Percentiles rank a stretch among this genome's conserved stretches.
Conservation (phyloP, 2,329 filamentous ascomycete species). For the Beauveria medogensis region DNA sequence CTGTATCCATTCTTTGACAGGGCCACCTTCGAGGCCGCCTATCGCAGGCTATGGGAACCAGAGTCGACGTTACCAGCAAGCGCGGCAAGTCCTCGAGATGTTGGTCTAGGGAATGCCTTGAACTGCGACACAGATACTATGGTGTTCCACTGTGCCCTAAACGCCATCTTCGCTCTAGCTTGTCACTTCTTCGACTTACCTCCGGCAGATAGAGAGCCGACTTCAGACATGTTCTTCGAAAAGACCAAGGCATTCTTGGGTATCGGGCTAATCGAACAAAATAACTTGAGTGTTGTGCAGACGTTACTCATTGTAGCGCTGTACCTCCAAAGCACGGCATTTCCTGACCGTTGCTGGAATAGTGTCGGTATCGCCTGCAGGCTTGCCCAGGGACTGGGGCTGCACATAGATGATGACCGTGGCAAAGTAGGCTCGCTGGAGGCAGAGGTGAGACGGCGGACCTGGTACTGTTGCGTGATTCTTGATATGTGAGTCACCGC, state of each 20-base stretch:
- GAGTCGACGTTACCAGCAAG: not conserved
- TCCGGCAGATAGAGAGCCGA: slow-evolving; percentile 16
- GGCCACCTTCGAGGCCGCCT: not conserved
- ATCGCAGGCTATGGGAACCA: not conserved
- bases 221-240: slow-evolving; percentile 21
- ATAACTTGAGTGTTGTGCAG: slow-evolving; percentile 29
- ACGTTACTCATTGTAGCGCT: slow-evolving; percentile 28
- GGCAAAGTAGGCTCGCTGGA: slow-evolving; percentile 18
- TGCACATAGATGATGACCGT: slow-evolving; percentile 25
- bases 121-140: not conserved
- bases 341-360: slow-evolving; percentile 25
- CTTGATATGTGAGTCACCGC: slow-evolving; percentile 32
- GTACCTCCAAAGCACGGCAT: slow-evolving; percentile 30
- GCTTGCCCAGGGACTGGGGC: slow-evolving; percentile 31
- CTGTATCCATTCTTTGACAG: not conserved
- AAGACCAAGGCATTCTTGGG: slow-evolving; percentile 23
- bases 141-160: slow-evolving; percentile 33
- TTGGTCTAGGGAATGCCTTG: not conserved
- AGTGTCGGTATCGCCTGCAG: slow-evolving; percentile 31
- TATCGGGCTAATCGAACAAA: slow-evolving; percentile 22
- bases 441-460: slow-evolving; percentile 26
- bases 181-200: slow-evolving; percentile 29
- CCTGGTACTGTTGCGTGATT: slow-evolving; percentile 32
- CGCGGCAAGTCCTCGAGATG: not conserved
- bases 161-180: slow-evolving; percentile 32